Percentiles rank a stretch among this genome's conserved stretches.
Conservation (phyloP, 192 early-diverging fungal species). For the Dissophora globulifera region DNA sequence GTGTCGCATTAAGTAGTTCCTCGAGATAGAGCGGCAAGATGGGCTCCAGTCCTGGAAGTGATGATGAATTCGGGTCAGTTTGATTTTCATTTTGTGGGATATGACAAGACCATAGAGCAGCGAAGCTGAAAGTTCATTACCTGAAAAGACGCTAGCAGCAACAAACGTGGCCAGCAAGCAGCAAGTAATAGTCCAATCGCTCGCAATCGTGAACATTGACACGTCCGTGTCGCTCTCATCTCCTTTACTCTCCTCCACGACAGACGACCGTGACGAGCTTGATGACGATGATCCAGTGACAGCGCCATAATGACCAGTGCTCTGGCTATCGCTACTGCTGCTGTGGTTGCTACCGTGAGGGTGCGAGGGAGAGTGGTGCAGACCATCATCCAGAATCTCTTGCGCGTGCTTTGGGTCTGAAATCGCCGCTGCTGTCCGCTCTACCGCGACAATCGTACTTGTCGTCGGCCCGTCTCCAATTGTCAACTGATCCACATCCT, state of each 20-base stretch:
- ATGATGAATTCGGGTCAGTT: too few species aligned
- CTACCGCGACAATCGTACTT: conserved; percentile 29
- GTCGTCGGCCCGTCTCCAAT: conserved; percentile 22
- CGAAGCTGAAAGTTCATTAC: conserved; percentile 11
- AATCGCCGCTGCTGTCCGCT: conserved; percentile 23
- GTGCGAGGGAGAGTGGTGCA: conserved; percentile 13
- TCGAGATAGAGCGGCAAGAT: conserved; percentile 64
- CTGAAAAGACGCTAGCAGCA: conserved; percentile 63
- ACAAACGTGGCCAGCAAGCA: conserved; percentile 57
- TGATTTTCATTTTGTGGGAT: neutral
- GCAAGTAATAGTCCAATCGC: conserved; percentile 58
- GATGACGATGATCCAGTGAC: neutral
- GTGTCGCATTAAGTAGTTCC: conserved; percentile 42
- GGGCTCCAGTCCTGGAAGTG: conserved; percentile 60
- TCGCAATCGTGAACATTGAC: conserved; percentile 57
- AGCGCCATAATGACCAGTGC: neutral
- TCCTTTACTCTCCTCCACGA: neutral
- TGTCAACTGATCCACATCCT: conserved; percentile 17
- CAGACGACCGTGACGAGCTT: neutral
- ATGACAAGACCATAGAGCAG: too few species aligned
- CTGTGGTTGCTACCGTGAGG: neutral
- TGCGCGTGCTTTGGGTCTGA: conserved; percentile 40
- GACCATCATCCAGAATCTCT: conserved; percentile 39
- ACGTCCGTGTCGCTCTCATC: conserved; percentile 12
- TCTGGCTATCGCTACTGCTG: too few species aligned